Evolutionary conservation across 306 rosid species (phyloP), one percentile per base, ranked within the genome.

Genomic region (Vicia villosa): DNA sequence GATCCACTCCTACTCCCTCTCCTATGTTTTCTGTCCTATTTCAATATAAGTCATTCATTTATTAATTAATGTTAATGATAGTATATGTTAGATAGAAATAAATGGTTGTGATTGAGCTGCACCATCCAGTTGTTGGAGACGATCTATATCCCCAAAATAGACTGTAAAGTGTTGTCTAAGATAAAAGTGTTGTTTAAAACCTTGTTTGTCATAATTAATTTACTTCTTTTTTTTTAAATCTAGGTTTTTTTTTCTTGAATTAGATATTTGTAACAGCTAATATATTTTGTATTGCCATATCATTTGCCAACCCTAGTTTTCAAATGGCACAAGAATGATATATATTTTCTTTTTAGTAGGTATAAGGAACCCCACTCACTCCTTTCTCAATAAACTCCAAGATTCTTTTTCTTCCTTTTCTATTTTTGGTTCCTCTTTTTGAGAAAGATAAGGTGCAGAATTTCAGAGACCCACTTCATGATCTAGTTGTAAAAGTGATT

Each of bases 391-490:
- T 38, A 80, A 68, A 30, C 15, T 55, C 38, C 19, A 19, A 16
- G 20, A 11, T 22, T 43, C 14, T 28, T 70, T 69, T 58, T 34
- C 49, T 38, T 16, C 57, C 57, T 24, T 30, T 46, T 61, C 72
- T 77, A 65, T 63, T 32, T 37, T 51, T 54, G 67, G 66, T 65
- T 70, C 56, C 66, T 20, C 75, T 77, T 77, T 68, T 34, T 42
- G 26, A 74, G 82, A 77, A 69, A 37, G 74, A 66, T 54, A 74
- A 63, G 69, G 72, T 65, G 74, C 66, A 58, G 4, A 49, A 70
- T 75, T 80, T 74, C 28, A 38, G 51, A 63, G 84, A 70, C 65
- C 70, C 60, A 70, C 80, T 58, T 57, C 46, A 64, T 70, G 74
- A 69, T 74, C 52, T 65, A 68, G 80, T 59, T 19, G 63, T 17